phyloP scores from a whole-genome alignment of 2,329 filamentous ascomycete genomes.

The Geosmithia morbida region DNA sequence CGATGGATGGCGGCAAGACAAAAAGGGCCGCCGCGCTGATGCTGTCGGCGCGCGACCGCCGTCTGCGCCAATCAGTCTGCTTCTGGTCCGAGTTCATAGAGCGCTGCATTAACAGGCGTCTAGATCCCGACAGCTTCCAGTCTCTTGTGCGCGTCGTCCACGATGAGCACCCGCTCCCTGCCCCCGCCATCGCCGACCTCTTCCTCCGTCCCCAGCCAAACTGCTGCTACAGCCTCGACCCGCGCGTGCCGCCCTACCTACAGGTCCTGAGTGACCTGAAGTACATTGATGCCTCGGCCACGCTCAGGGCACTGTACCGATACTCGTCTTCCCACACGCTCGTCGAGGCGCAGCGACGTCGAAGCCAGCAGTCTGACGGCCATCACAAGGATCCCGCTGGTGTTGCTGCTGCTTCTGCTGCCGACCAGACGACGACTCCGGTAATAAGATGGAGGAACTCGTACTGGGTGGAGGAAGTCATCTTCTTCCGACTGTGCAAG shows the following conservation, averaged over 20 bases:
- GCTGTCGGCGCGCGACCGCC: not conserved
- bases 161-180: conserved; percentile 34
- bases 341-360: conserved; percentile 10
- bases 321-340: conserved; percentile 37
- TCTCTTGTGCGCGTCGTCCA: conserved; percentile 33
- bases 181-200: conserved; percentile 38
- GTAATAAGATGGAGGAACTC: conserved; percentile 37
- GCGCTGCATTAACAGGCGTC: conserved; percentile 33
- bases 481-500: conserved; percentile 87
- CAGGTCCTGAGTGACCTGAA: conserved; percentile 35
- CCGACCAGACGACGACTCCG: conserved; percentile 3
- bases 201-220: conserved; percentile 38
- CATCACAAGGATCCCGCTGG: not conserved
- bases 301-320: conserved; percentile 39
- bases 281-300: conserved; percentile 37
- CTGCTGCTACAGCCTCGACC: conserved; percentile 38
- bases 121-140: conserved; percentile 38
- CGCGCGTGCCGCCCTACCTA: conserved; percentile 44
- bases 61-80: conserved; percentile 5
- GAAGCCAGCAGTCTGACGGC: not conserved
- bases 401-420: not conserved
- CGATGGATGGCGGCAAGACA: not conserved
- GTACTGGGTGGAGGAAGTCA: conserved; percentile 65
- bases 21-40: not conserved
- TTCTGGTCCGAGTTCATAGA: conserved; percentile 38